phyloP scores from a whole-genome alignment of 2,329 filamentous ascomycete genomes.

The Thermoascus crustaceus region DNA sequence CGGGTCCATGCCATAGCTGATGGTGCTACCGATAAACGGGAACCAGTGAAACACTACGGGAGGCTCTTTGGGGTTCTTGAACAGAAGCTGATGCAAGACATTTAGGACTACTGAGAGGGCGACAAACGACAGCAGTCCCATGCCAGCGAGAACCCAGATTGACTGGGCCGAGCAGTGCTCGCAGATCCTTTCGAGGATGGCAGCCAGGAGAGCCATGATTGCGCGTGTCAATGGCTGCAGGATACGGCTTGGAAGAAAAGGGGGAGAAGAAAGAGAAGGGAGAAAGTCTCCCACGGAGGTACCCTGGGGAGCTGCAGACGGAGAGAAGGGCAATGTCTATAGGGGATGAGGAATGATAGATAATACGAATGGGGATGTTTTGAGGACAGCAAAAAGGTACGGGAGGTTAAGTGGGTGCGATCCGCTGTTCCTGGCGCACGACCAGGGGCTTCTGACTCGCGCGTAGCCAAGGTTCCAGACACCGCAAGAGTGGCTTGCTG shows the following conservation, averaged over 20 bases:
- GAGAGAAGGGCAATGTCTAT: background rate
- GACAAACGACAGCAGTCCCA: conserved; percentile 42
- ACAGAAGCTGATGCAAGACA: conserved; percentile 68
- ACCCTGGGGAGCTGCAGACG: background rate
- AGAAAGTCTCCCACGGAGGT: background rate
- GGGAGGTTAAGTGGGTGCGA: too few relatives aligned
- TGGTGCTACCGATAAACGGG: conserved; percentile 75
- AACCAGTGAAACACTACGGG: conserved; percentile 59
- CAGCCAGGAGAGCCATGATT: conserved; percentile 46
- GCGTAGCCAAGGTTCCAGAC: too few relatives aligned
- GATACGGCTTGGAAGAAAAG: too few relatives aligned
- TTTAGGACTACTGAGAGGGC: conserved; percentile 62
- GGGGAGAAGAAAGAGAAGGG: conserved; percentile 4
- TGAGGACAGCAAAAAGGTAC: too few relatives aligned
- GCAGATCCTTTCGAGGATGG: conserved; percentile 37
- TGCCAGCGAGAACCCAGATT: conserved; percentile 37
- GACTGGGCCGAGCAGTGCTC: conserved; percentile 40
- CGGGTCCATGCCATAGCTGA: conserved; percentile 85
- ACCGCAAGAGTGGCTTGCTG: too few relatives aligned
- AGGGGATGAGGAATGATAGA: conserved; percentile 9
- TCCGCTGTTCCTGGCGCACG: too few relatives aligned
- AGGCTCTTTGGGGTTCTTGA: conserved; percentile 74
- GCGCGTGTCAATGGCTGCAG: conserved; percentile 1
- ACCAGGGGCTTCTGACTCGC: too few relatives aligned
- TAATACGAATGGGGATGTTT: too few relatives aligned